Conservation (phyloP, 306 rosid species). For the Glycine tomentella region DNA sequence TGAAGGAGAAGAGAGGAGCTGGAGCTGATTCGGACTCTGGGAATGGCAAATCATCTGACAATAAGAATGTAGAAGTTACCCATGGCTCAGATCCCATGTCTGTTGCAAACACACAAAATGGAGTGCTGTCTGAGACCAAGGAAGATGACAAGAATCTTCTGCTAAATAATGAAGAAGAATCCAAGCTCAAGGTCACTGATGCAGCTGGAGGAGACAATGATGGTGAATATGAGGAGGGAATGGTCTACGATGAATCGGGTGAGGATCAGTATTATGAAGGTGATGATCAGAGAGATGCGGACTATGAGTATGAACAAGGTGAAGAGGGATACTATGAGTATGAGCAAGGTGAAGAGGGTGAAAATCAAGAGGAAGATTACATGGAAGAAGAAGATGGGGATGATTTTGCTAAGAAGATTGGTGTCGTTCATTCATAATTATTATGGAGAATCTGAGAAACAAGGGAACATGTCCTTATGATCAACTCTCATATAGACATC, state of each 20-base stretch:
- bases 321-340: constrained; percentile 79
- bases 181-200: constrained; percentile 51
- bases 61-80: neutral
- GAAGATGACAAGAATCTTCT: constrained; percentile 38
- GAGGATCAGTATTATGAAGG: constrained; percentile 75
- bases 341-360: constrained; percentile 69
- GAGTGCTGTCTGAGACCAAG: constrained; percentile 43
- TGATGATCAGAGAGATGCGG: constrained; percentile 73
- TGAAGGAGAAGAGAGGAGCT: constrained; percentile 79
- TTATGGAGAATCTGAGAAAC: constrained; percentile 8
- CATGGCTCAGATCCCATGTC: constrained; percentile 39
- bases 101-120: constrained; percentile 36
- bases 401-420: constrained; percentile 97
- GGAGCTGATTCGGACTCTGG: constrained; percentile 52
- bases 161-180: constrained; percentile 42
- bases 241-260: constrained; percentile 56
- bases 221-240: constrained; percentile 68
- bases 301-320: constrained; percentile 79
- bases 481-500: constrained; percentile 39
- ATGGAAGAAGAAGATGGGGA: constrained; percentile 80
- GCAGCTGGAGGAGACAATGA: constrained; percentile 50
- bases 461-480: constrained; percentile 12
- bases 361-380: constrained; percentile 74
- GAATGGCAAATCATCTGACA: constrained; percentile 50
- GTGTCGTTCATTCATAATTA: constrained; percentile 69